These are phyloP conservation scores for Pichia cephalocereana DNA, from an alignment of 805 yeast species.

Conservation along the genomic window DNA sequence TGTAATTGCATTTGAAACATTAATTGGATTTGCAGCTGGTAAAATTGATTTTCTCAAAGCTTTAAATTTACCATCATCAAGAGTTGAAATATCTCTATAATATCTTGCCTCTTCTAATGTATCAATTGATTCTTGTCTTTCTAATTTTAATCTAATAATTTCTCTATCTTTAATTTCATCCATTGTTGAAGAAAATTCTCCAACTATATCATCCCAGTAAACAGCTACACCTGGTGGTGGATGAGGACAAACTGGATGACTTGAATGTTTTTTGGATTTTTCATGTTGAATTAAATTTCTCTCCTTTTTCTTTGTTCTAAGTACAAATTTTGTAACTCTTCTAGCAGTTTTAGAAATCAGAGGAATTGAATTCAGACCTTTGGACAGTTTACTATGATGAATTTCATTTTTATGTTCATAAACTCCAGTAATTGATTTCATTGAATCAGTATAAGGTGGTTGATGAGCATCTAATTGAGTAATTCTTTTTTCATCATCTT, in stretches of 20 bases:
- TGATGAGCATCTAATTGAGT: not conserved
- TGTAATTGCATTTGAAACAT: not conserved
- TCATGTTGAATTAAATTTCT: not conserved
- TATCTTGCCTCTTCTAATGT: conserved; percentile 56
- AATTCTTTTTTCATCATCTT: not conserved
- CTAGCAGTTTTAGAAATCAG: not conserved
- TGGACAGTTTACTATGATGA: not conserved
- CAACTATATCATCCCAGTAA: conserved; percentile 6
- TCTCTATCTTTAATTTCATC: conserved; percentile 22
- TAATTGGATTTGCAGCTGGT: conserved; percentile 16
- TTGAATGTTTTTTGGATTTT: not conserved
- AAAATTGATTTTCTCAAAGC: conserved; percentile 59
- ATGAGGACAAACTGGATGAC: conserved; percentile 4
- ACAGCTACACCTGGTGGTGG: conserved; percentile 4
- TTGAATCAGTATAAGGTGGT: not conserved
- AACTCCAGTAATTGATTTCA: not conserved
- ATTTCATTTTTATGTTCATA: not conserved
- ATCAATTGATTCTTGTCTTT: conserved; percentile 47
- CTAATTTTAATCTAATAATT: conserved; percentile 32
- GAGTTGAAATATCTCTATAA: conserved; percentile 44
- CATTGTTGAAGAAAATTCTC: conserved; percentile 5
- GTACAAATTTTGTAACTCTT: not conserved
- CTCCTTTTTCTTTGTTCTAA: not conserved
- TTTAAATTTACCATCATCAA: conserved; percentile 57
- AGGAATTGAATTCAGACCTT: not conserved